These are phyloP conservation scores for Haemoproteus tartakovskyi DNA, from an alignment of 169 alveolate species.

Conservation along the genomic window DNA sequence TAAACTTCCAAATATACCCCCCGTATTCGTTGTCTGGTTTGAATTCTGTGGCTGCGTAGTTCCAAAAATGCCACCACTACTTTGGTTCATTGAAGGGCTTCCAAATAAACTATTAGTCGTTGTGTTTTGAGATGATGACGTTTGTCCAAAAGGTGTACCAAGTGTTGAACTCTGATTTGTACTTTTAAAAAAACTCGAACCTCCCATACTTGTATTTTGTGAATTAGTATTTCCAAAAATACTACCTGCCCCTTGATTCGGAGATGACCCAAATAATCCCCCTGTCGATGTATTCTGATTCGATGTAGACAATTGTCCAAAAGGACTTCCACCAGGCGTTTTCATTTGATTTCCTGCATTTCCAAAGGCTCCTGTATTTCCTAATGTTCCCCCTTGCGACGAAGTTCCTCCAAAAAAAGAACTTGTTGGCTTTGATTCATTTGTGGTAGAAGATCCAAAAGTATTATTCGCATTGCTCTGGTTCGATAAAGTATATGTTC, in stretches of 20 bases:
- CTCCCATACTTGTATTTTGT: too few species aligned
- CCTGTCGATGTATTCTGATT: conserved; percentile 35
- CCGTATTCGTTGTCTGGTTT: neutral
- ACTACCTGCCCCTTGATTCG: conserved; percentile 2
- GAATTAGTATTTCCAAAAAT: conserved; percentile 51
- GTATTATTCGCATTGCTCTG: too few species aligned
- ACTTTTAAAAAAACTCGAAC: too few species aligned
- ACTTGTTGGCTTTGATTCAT: too few species aligned
- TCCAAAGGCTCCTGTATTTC: conserved; percentile 19
- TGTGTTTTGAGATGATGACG: conserved; percentile 4
- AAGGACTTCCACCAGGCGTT: neutral
- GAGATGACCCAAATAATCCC: conserved; percentile 38
- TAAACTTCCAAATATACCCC: conserved; percentile 12
- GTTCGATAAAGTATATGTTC: too few species aligned
- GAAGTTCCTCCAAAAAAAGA: too few species aligned
- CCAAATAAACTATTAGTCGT: neutral
- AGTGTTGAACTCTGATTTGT: neutral
- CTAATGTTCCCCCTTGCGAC: too few species aligned
- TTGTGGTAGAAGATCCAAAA: too few species aligned
- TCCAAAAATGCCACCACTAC: conserved; percentile 24
- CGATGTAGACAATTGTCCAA: neutral
- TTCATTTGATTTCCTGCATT: neutral
- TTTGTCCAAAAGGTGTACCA: neutral
- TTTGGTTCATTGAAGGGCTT: conserved; percentile 7
- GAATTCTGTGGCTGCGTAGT: neutral